Evolutionary conservation across 2,329 filamentous ascomycete genomes (phyloP).

Genomic region (Aureobasidium mangrovei): DNA sequence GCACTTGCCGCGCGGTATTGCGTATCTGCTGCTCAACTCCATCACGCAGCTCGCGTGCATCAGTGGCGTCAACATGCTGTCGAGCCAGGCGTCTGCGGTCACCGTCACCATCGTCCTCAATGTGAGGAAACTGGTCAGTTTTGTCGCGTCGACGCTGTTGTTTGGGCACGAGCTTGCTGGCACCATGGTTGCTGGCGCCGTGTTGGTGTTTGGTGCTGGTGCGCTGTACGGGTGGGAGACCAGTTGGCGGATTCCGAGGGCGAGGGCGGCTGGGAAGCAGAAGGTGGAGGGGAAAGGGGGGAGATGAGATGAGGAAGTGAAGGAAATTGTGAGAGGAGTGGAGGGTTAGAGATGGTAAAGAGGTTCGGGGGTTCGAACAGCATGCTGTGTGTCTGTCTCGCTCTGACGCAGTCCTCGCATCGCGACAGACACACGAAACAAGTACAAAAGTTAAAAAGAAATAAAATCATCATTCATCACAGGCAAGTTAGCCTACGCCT

Average conservation of each 20-base stretch:
- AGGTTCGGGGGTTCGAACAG: no score
- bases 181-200: conserved; percentile 71
- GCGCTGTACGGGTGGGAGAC: conserved; percentile 78
- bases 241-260: conserved; percentile 36
- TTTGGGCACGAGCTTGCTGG: conserved; percentile 77
- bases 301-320: not conserved
- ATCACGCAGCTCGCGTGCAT: conserved; percentile 93
- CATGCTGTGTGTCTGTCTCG: no score
- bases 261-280: conserved; percentile 23
- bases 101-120: conserved; percentile 97
- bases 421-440: no score
- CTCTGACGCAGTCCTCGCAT: no score
- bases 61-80: conserved; percentile 88
- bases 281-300: conserved; percentile 1
- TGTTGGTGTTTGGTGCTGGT: conserved; percentile 83
- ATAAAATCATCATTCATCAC: no score
- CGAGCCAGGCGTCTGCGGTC: conserved; percentile 77
- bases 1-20: conserved; percentile 55
- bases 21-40: conserved; percentile 66
- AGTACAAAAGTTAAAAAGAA: no score
- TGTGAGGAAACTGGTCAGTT: conserved; percentile 84
- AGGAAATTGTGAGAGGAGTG: no score
- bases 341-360: no score
- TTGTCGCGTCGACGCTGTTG: conserved; percentile 83
- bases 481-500: no score